Conservation (phyloP, 805 yeast genomes). For the Hanseniaspora guilliermondii region DNA sequence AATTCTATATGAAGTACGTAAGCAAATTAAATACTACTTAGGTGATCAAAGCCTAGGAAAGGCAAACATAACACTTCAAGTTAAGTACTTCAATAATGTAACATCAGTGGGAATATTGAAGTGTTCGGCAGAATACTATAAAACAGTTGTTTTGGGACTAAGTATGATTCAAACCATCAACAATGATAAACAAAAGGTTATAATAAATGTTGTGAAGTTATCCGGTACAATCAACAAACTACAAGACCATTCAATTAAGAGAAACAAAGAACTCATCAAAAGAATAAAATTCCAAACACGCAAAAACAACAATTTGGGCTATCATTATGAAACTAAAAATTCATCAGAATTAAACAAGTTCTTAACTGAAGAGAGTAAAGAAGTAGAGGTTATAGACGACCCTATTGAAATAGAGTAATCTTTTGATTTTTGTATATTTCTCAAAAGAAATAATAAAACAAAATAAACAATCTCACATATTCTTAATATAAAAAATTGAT, state of each 20-base stretch:
- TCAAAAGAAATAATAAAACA: too few relatives aligned
- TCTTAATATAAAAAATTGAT: too few relatives aligned
- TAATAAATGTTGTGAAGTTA: constrained; percentile 52
- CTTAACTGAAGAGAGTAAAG: neutral
- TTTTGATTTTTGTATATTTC: too few relatives aligned
- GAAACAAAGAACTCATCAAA: constrained; percentile 28
- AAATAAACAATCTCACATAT: too few relatives aligned
- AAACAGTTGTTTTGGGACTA: constrained; percentile 55
- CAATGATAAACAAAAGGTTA: constrained; percentile 27
- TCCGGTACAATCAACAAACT: constrained; percentile 84
- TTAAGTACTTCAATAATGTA: constrained; percentile 68
- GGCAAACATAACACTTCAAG: constrained; percentile 43
- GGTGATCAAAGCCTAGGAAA: constrained; percentile 72
- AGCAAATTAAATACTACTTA: constrained; percentile 46
- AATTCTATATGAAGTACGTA: constrained; percentile 42
- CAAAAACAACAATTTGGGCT: neutral
- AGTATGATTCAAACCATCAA: constrained; percentile 34
- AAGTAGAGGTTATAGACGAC: neutral
- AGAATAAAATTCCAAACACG: constrained; percentile 8
- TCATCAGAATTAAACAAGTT: neutral
- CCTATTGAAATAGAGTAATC: neutral
- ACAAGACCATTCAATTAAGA: constrained; percentile 55
- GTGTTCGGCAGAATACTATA: constrained; percentile 53
- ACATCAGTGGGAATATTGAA: constrained; percentile 79
- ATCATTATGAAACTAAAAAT: neutral